These are phyloP conservation scores for Tolypocladium album DNA, from an alignment of 2,329 filamentous ascomycete genomes.

Conservation along the genomic window DNA sequence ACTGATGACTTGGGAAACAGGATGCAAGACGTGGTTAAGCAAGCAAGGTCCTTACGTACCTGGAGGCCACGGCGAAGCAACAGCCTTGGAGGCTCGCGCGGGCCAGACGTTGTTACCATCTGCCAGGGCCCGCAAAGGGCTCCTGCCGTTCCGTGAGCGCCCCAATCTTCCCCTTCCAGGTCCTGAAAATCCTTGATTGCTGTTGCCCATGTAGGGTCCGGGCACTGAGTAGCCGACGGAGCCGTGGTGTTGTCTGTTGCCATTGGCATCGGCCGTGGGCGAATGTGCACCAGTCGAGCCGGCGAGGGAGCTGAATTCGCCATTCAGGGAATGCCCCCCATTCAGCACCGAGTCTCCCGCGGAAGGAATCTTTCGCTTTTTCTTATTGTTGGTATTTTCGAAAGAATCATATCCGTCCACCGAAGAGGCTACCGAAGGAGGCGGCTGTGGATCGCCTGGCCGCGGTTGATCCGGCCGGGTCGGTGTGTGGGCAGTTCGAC, in stretches of 20 bases:
- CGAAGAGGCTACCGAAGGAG: constrained; percentile 59
- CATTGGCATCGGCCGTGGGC: constrained; percentile 18
- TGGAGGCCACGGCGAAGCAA: constrained; percentile 32
- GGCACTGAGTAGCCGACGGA: constrained; percentile 19
- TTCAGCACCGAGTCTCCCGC: constrained; percentile 56
- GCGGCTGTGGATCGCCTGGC: constrained; percentile 39
- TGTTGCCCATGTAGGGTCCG: constrained; percentile 39
- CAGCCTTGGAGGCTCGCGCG: constrained; percentile 34
- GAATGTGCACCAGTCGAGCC: constrained; percentile 12
- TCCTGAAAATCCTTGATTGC: constrained; percentile 59
- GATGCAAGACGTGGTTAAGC: neutral
- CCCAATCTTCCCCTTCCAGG: constrained; percentile 76
- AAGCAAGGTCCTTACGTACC: constrained; percentile 26
- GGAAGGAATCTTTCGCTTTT: constrained; percentile 95
- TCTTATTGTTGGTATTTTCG: constrained; percentile 98
- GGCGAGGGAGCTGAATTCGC: constrained; percentile 29
- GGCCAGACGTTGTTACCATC: constrained; percentile 49
- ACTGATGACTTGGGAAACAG: neutral
- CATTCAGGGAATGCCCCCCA: constrained; percentile 24
- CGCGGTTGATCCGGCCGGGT: constrained; percentile 33
- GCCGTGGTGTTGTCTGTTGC: constrained; percentile 12
- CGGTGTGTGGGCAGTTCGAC: constrained; percentile 29
- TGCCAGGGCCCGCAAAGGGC: constrained; percentile 47
- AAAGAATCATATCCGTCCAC: constrained; percentile 91
- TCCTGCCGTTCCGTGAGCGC: constrained; percentile 51